A percentile compares a stretch with the other conserved stretches of the same genome.
phyloP scores from a whole-genome alignment of 345 rosid species.

The Sapria himalayana region DNA sequence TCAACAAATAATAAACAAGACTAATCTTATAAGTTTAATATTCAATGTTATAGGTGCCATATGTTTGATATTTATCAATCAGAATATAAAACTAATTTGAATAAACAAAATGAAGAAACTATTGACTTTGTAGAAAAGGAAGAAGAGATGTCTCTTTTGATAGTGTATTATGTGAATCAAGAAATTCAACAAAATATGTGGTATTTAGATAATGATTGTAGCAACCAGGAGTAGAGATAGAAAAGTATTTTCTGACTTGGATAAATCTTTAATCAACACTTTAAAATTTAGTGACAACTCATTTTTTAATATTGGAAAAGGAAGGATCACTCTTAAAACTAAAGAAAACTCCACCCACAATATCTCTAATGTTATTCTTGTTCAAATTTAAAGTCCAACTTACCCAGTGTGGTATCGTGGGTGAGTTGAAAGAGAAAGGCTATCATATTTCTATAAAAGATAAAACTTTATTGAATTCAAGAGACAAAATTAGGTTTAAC shows the following conservation, averaged over 20 bases:
- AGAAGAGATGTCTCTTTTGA: conserved; percentile 1
- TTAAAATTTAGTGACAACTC: too few species aligned
- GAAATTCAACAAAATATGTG: neutral
- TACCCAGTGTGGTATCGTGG: conserved; percentile 2
- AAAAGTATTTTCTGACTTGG: too few species aligned
- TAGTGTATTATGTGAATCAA: neutral
- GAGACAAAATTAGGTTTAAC: neutral
- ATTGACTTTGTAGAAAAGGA: neutral
- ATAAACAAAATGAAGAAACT: neutral
- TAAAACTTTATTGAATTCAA: neutral
- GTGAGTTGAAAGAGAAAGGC: neutral
- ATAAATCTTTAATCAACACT: too few species aligned
- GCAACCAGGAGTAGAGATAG: neutral
- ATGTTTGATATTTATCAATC: neutral
- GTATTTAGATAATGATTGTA: neutral
- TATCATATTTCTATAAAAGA: neutral
- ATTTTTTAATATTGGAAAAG: too few species aligned
- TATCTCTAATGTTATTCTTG: neutral
- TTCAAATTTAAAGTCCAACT: neutral
- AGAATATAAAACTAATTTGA: neutral
- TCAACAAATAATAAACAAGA: neutral
- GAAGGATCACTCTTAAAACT: too few species aligned
- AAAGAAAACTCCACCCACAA: neutral
- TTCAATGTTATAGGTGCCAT: neutral
- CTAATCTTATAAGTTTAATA: neutral